These are phyloP conservation scores for Yamadazyma triangularis DNA, from an alignment of 1,139 yeast genomes.

Conservation along the genomic window DNA sequence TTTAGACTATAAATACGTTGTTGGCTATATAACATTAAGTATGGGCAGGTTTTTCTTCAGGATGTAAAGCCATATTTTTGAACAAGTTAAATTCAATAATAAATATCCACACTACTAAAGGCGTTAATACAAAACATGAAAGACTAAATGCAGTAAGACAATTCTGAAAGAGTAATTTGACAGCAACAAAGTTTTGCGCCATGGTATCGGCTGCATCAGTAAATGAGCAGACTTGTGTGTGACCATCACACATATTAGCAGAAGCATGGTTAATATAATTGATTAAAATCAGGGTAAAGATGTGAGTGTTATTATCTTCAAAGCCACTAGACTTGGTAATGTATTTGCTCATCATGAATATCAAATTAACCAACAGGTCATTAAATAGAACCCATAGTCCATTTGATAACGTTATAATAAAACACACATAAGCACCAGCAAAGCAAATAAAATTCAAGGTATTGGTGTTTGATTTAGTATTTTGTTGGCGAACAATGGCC, in stretches of 20 bases:
- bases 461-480: too few species aligned
- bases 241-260: conserved; percentile 2
- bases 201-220: conserved; percentile 2
- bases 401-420: conserved; percentile 13
- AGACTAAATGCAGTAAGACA: conserved; percentile 20
- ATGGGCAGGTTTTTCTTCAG: conserved; percentile 6
- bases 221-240: conserved; percentile 2
- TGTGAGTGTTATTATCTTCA: conserved; percentile 8
- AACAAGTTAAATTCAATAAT: conserved; percentile 3
- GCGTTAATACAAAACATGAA: conserved; percentile 22
- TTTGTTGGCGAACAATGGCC: neutral
- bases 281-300: conserved; percentile 16
- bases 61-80: neutral
- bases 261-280: conserved; percentile 14
- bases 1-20: too few species aligned
- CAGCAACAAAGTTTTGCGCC: conserved; percentile 4
- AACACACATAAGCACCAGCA: conserved; percentile 21
- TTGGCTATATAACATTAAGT: conserved; percentile 8
- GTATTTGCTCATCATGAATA: conserved; percentile 8
- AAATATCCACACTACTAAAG: conserved; percentile 20
- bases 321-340: conserved; percentile 5
- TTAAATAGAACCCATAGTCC: conserved; percentile 15
- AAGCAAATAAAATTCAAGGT: conserved; percentile 12
- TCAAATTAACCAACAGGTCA: conserved; percentile 20
- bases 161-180: conserved; percentile 10